A percentile compares a stretch with the other conserved stretches of the same genome.
phyloP scores from a whole-genome alignment of 2,329 filamentous ascomycete species.

The Diaporthe nobilis region DNA sequence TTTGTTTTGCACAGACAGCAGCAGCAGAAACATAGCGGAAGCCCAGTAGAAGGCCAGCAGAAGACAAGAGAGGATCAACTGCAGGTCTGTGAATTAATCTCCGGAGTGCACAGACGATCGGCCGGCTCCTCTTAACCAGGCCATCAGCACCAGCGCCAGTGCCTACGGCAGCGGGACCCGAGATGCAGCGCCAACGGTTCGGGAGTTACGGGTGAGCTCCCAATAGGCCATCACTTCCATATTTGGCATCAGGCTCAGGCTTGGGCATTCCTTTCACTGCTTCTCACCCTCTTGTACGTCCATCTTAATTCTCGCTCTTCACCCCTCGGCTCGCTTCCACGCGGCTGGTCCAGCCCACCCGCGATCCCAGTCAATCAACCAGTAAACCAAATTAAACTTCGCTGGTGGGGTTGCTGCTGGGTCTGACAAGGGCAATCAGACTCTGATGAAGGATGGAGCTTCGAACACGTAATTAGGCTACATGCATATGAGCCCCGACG shows the following conservation, averaged over 20 bases:
- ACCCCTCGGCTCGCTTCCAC: neutral
- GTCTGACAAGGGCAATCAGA: constrained; percentile 24
- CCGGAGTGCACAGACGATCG: constrained; percentile 22
- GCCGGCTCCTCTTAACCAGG: neutral
- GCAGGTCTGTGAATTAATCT: constrained; percentile 26
- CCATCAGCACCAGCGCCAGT: neutral
- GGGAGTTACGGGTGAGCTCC: constrained; percentile 4
- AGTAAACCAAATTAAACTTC: constrained; percentile 19
- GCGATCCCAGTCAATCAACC: constrained; percentile 4
- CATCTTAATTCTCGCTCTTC: neutral
- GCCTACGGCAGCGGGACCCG: neutral
- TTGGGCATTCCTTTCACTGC: neutral
- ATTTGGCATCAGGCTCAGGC: neutral
- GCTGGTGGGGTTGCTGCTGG: constrained; percentile 27
- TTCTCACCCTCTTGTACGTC: neutral
- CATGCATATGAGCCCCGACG: neutral
- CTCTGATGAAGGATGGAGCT: constrained; percentile 29
- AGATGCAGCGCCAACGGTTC: constrained; percentile 1
- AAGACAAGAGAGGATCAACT: constrained; percentile 18
- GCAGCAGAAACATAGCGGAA: neutral
- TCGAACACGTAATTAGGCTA: neutral
- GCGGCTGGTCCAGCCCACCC: neutral
- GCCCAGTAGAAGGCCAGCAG: constrained; percentile 17
- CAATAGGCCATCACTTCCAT: neutral
- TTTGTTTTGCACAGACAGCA: constrained; percentile 16